Percentiles rank a stretch among this genome's conserved stretches.
Conservation (phyloP, 306 rosid species). For the Dryas octopetala region DNA sequence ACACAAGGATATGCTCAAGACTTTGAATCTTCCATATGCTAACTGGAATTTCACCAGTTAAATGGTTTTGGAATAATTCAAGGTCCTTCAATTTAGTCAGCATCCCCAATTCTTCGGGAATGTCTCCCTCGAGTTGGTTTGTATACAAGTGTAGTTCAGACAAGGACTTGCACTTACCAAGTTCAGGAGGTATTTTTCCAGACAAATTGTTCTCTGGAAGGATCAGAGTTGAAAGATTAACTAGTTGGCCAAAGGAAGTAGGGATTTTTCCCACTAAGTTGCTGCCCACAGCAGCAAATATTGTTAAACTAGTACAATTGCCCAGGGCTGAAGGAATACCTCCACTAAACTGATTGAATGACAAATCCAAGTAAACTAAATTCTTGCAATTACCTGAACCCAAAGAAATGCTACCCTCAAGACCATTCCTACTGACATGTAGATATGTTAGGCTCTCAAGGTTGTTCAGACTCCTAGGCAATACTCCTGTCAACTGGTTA, state of each 20-base stretch:
- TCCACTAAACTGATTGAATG: conserved; percentile 54
- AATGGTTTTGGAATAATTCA: conserved; percentile 48
- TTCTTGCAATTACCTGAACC: conserved; percentile 46
- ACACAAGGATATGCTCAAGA: conserved; percentile 56
- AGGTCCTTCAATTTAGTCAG: conserved; percentile 50
- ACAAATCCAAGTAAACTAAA: conserved; percentile 48
- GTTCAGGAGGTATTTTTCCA: conserved; percentile 67
- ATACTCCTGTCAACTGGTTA: conserved; percentile 47
- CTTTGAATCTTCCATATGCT: conserved; percentile 79
- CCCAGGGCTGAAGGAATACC: conserved; percentile 65
- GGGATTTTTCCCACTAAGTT: conserved; percentile 71
- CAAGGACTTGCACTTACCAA: conserved; percentile 68
- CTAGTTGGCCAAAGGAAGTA: conserved; percentile 56
- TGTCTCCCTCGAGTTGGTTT: conserved; percentile 68
- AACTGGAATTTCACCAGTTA: conserved; percentile 72
- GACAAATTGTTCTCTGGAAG: conserved; percentile 60
- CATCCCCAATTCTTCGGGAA: conserved; percentile 70
- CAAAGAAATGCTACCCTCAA: conserved; percentile 60
- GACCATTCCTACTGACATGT: conserved; percentile 31
- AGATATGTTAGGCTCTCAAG: conserved; percentile 42
- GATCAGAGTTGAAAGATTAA: conserved; percentile 28
- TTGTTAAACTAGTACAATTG: conserved; percentile 46
- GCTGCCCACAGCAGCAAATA: conserved; percentile 34
- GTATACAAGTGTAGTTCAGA: conserved; percentile 40
- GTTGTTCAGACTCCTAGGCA: conserved; percentile 53